Evolutionary conservation across 208 protist genomes (phyloP).

Genomic region (Acanthamoeba triangularis): DNA sequence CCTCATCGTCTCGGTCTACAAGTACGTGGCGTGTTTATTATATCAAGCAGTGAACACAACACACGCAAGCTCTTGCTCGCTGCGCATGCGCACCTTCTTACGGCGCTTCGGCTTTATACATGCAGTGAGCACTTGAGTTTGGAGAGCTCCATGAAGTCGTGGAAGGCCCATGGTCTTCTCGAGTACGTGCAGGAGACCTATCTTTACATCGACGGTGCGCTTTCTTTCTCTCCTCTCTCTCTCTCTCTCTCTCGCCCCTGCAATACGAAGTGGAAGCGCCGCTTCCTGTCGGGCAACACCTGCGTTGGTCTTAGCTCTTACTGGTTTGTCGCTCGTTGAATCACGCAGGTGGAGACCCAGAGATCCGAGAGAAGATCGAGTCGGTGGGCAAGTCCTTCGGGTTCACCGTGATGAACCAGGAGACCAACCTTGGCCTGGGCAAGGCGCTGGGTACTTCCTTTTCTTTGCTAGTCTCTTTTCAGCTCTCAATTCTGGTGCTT

Average conservation of each 20-base stretch:
- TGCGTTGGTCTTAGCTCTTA: neutral
- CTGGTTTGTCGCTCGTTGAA: neutral
- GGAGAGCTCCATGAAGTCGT: constrained; percentile 70
- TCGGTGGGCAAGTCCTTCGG: constrained; percentile 44
- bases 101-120: neutral
- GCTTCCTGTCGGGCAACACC: neutral
- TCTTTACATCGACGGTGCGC: constrained; percentile 29
- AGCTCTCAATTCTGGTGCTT: neutral
- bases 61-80: neutral
- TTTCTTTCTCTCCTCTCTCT: neutral
- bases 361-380: constrained; percentile 28
- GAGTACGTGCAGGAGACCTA: constrained; percentile 55
- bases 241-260: neutral
- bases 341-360: constrained; percentile 22
- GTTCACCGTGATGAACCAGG: constrained; percentile 50
- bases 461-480: neutral
- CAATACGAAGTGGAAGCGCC: neutral
- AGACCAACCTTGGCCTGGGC: constrained; percentile 41
- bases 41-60: neutral
- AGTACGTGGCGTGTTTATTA: neutral
- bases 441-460: constrained; percentile 12
- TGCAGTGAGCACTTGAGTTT: constrained; percentile 50
- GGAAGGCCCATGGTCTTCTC: constrained; percentile 42
- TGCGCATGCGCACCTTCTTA: neutral
- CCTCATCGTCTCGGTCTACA: constrained; percentile 61